phyloP scores from a whole-genome alignment of 2,329 filamentous ascomycete genomes.

The Colletotrichum sojae region DNA sequence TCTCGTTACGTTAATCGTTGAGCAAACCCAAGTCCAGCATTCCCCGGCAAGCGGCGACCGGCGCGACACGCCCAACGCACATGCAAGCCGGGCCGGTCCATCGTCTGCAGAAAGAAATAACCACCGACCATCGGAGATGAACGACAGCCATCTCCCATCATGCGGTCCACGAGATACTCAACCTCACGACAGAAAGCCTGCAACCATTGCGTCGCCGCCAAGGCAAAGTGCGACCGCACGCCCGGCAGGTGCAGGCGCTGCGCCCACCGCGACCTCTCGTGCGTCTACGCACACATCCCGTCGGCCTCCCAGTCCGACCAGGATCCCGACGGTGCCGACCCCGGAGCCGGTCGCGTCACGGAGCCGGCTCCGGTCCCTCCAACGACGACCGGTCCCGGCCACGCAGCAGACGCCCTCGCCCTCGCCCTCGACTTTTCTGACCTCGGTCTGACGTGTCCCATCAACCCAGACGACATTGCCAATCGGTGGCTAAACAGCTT shows the following conservation, averaged over 20 bases:
- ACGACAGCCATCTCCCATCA: background rate
- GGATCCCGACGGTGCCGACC: background rate
- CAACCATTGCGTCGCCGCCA: slow-evolving; percentile 53
- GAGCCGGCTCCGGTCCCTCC: background rate
- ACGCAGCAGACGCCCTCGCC: slow-evolving; percentile 36
- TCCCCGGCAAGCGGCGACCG: background rate
- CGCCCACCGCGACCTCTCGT: slow-evolving; percentile 46
- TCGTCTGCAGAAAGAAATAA: background rate
- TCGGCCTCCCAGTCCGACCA: background rate
- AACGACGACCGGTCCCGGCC: background rate
- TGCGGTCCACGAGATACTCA: slow-evolving; percentile 49
- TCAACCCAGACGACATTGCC: slow-evolving; percentile 61
- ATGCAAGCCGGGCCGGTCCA: slow-evolving; percentile 16
- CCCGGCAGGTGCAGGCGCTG: slow-evolving; percentile 52
- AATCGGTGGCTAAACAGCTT: slow-evolving; percentile 65
- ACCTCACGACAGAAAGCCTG: slow-evolving; percentile 58
- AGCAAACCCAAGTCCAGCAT: background rate
- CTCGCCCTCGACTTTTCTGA: slow-evolving; percentile 51
- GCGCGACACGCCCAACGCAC: background rate
- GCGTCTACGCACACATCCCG: slow-evolving; percentile 46
- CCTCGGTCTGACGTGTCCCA: slow-evolving; percentile 58
- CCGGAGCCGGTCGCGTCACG: background rate
- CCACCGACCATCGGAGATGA: background rate
- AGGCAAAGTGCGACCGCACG: slow-evolving; percentile 57
- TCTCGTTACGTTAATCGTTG: slow-evolving; percentile 5